Evolutionary conservation across 1,284 basidiomycete genomes (phyloP).

Genomic region (Cutaneotrichosporon sp.): DNA sequence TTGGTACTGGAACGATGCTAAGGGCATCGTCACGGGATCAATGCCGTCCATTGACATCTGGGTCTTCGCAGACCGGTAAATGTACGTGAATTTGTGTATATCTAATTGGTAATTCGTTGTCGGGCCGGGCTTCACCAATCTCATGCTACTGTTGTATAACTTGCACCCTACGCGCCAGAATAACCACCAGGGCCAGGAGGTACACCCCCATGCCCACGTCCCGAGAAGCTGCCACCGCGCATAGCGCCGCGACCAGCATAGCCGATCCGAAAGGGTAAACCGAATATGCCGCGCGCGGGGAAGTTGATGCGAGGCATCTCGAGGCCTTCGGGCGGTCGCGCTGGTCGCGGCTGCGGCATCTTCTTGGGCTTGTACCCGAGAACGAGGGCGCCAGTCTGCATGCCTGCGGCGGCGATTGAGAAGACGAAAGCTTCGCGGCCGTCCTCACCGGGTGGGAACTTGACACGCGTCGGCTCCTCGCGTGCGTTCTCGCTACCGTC

Average conservation of each 20-base stretch:
- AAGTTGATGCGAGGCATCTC: constrained; percentile 6
- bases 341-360: constrained; percentile 1
- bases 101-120: background rate
- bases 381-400: constrained; percentile 83
- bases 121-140: background rate
- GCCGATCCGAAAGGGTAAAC: constrained; percentile 20
- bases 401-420: constrained; percentile 72
- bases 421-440: constrained; percentile 66
- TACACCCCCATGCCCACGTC: constrained; percentile 4
- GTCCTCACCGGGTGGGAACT: constrained; percentile 55
- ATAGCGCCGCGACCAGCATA: constrained; percentile 23
- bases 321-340: background rate
- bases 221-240: constrained; percentile 12
- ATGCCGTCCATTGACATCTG: constrained; percentile 1
- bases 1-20: constrained; percentile 6
- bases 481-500: constrained; percentile 54
- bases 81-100: background rate
- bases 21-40: background rate
- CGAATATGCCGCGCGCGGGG: background rate
- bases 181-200: background rate
- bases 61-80: constrained; percentile 2
- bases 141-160: constrained; percentile 8
- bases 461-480: constrained; percentile 64
- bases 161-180: background rate
- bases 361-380: constrained; percentile 58